Conservation (phyloP, 305 asterid species). For the Caryopteris hybrid region DNA sequence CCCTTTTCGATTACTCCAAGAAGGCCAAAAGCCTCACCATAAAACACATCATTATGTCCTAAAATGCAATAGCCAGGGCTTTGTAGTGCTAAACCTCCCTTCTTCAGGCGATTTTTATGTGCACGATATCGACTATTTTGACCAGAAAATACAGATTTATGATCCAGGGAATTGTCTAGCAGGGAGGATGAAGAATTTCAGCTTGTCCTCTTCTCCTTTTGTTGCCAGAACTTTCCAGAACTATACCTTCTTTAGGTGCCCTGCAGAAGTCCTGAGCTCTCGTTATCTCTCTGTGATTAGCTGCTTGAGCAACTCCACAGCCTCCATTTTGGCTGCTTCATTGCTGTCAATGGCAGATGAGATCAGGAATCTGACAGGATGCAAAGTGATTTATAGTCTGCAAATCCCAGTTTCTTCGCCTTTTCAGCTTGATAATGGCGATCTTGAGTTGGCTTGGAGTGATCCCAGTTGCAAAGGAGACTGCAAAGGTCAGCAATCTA, state of each 20-base stretch:
- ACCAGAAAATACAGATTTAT: conserved; percentile 19
- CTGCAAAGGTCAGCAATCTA: conserved; percentile 12
- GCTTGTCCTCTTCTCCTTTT: conserved; percentile 28
- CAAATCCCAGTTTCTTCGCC: background rate
- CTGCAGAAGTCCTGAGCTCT: background rate
- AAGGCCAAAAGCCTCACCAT: conserved; percentile 23
- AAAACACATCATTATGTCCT: conserved; percentile 28
- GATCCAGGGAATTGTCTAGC: conserved; percentile 34
- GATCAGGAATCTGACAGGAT: background rate
- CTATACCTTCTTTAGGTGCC: conserved; percentile 24
- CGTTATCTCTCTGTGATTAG: background rate
- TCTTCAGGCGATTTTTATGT: conserved; percentile 26
- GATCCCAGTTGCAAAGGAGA: conserved; percentile 5
- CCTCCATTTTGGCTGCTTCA: background rate
- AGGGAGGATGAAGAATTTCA: conserved; percentile 23
- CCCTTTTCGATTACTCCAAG: conserved; percentile 39
- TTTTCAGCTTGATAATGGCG: conserved; percentile 6
- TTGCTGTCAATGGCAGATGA: background rate
- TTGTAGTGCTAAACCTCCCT: conserved; percentile 29
- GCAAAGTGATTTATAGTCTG: conserved; percentile 9
- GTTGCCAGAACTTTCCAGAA: conserved; percentile 5
- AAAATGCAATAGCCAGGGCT: conserved; percentile 20
- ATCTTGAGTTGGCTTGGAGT: conserved; percentile 23
- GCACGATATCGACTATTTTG: conserved; percentile 22
- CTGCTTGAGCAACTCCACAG: conserved; percentile 28